A percentile compares a stretch with the other conserved stretches of the same genome.
Evolutionary conservation across 1,284 basidiomycete genomes (phyloP).

Genomic region (Heimioporus punctisporus): DNA sequence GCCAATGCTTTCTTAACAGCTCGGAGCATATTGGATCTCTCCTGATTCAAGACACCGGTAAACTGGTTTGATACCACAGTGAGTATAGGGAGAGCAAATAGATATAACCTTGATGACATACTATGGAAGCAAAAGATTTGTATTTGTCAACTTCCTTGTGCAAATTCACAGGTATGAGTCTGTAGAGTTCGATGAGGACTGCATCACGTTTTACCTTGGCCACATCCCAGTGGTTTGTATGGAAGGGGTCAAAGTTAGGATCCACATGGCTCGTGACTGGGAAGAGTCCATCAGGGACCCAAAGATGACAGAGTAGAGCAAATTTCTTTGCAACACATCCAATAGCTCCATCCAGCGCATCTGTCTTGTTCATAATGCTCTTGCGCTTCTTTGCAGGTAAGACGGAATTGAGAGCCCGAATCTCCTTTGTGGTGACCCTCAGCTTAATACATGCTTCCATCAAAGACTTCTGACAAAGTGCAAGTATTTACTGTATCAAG

Average conservation of each 20-base stretch:
- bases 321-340: constrained; percentile 1
- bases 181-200: background rate
- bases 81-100: too few relatives aligned
- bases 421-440: background rate
- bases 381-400: background rate
- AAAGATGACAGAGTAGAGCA: background rate
- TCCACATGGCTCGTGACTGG: background rate
- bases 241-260: background rate
- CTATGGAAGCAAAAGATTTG: background rate
- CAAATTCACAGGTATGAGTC: background rate
- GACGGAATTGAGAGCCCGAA: background rate
- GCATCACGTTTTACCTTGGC: background rate
- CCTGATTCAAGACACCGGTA: background rate
- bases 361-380: background rate
- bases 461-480: background rate
- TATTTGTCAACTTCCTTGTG: background rate
- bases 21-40: constrained; percentile 5
- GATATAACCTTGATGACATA: background rate
- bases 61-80: background rate
- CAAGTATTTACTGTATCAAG: background rate
- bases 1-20: constrained; percentile 1
- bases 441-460: background rate
- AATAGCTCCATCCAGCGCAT: background rate
- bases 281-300: constrained; percentile 1
- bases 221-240: background rate